Percentiles rank a stretch among this genome's conserved stretches.
Conservation (phyloP, 2,329 filamentous ascomycete genomes). For the Apiospora phragmitis region DNA sequence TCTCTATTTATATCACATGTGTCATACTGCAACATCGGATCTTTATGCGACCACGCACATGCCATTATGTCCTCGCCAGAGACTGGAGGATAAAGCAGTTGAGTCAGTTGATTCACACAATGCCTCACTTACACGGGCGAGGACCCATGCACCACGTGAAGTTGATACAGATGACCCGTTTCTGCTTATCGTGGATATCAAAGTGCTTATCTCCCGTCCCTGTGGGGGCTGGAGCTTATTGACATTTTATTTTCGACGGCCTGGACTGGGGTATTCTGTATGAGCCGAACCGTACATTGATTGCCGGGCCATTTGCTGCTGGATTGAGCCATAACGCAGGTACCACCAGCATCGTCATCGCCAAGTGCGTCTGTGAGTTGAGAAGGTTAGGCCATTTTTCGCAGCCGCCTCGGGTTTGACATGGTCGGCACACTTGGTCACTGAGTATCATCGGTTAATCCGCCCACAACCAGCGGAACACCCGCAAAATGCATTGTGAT, state of each 20-base stretch:
- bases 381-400: not conserved
- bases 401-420: not conserved
- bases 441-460: not conserved
- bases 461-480: not conserved
- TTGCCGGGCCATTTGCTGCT: not conserved
- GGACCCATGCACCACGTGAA: not conserved
- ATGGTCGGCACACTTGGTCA: not conserved
- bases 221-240: slow-evolving; percentile 4
- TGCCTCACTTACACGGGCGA: slow-evolving; percentile 1
- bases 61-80: not conserved
- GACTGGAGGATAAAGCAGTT: not conserved
- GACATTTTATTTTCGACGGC: slow-evolving; percentile 3
- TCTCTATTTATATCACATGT: not conserved
- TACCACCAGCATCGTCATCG: slow-evolving; percentile 12
- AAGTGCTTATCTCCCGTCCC: not conserved
- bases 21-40: not conserved
- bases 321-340: slow-evolving; percentile 9
- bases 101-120: not conserved
- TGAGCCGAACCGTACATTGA: not conserved
- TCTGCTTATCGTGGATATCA: not conserved
- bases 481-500: slow-evolving; percentile 8
- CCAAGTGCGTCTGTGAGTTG: not conserved
- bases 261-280: slow-evolving; percentile 1
- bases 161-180: slow-evolving; percentile 3
- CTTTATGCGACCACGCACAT: not conserved